A percentile compares a stretch with the other conserved stretches of the same genome.
Conservation (phyloP, 371 early-diverging fungal genomes). For the Ecytonucleospora hepatopenaei region DNA sequence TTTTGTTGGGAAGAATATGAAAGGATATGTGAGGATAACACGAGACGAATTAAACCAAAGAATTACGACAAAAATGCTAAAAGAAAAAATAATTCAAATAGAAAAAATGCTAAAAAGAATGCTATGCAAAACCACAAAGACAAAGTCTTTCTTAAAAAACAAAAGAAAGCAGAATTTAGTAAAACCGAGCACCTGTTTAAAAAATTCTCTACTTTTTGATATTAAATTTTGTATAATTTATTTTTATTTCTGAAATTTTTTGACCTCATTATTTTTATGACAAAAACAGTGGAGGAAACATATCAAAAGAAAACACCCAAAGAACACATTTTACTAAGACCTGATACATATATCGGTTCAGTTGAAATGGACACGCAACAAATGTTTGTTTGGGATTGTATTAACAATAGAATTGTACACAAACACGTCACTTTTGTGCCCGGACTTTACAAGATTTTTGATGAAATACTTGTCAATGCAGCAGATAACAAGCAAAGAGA, state of each 20-base stretch:
- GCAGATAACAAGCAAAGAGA: conserved; percentile 71
- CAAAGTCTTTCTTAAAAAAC: neutral
- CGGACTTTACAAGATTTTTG: conserved; percentile 96
- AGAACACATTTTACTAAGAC: conserved; percentile 90
- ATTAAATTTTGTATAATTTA: neutral
- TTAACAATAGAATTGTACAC: conserved; percentile 59
- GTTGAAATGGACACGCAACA: conserved; percentile 68
- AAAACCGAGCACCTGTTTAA: neutral
- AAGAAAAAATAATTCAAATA: neutral
- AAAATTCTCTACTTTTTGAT: neutral
- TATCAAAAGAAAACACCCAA: conserved; percentile 94
- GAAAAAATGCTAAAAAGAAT: neutral
- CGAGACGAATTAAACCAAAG: neutral
- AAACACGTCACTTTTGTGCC: conserved; percentile 74
- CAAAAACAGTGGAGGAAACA: conserved; percentile 69
- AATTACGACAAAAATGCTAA: neutral
- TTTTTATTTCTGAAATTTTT: neutral
- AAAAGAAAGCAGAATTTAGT: neutral
- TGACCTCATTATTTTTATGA: conserved; percentile 1
- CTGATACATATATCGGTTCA: conserved; percentile 96
- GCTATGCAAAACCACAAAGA: neutral
- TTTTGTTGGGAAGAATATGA: neutral
- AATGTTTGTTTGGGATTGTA: conserved; percentile 72
- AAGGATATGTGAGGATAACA: neutral
- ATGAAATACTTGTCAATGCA: conserved; percentile 95